These are phyloP conservation scores for Clavariopsis aquatica DNA, from an alignment of 495 filamentous ascomycete genomes.

Conservation along the genomic window DNA sequence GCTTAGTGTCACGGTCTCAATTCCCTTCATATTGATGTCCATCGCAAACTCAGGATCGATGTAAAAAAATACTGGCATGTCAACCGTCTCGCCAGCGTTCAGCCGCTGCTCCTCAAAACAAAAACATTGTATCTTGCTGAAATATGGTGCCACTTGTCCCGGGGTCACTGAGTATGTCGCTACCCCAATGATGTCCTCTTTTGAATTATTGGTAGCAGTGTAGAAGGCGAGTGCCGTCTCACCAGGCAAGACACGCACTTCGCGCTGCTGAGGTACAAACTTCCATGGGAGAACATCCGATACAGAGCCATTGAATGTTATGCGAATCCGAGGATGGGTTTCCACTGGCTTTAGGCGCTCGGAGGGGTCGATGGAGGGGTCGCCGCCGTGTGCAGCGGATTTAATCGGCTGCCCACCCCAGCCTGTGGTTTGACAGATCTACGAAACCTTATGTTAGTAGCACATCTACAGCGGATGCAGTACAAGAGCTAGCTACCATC, in stretches of 20 bases:
- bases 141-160: constrained; percentile 93
- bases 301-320: constrained; percentile 93
- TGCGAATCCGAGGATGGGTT: constrained; percentile 78
- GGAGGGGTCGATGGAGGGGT: constrained; percentile 62
- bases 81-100: constrained; percentile 93
- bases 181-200: constrained; percentile 92
- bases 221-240: constrained; percentile 98
- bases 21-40: constrained; percentile 87
- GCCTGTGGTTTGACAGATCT: constrained; percentile 97
- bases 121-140: constrained; percentile 99
- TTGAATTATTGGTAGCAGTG: constrained; percentile 87
- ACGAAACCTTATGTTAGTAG: constrained; percentile 4
- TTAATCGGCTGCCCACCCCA: constrained; percentile 92
- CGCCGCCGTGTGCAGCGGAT: constrained; percentile 66
- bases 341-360: constrained; percentile 77
- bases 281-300: constrained; percentile 97
- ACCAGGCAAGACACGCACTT: constrained; percentile 91
- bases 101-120: constrained; percentile 97
- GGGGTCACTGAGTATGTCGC: constrained; percentile 97
- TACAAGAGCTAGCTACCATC: constrained; percentile 62
- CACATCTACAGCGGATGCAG: not conserved
- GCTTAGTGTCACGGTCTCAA: constrained; percentile 90
- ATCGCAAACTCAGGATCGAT: constrained; percentile 93
- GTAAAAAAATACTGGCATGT: constrained; percentile 99
- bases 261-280: constrained; percentile 93